These are phyloP conservation scores for Excoecaria agallocha DNA, from an alignment of 345 rosid species.

Conservation along the genomic window DNA sequence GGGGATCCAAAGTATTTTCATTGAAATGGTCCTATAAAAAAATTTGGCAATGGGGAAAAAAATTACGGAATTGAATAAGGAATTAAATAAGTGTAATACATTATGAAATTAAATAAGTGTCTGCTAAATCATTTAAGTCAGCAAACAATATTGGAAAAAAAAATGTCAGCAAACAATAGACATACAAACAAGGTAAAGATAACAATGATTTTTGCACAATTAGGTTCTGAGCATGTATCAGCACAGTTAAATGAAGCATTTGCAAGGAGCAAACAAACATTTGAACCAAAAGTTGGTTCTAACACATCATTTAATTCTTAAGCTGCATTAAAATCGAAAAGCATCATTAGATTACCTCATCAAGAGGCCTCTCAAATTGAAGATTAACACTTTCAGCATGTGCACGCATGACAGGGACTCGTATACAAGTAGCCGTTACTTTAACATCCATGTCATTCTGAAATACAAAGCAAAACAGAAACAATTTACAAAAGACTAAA, in stretches of 20 bases:
- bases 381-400: conserved; percentile 98
- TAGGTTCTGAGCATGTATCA: not conserved
- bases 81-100: not conserved
- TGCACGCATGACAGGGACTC: conserved; percentile 99
- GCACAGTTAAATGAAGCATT: not conserved
- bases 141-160: not conserved
- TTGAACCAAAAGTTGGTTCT: not conserved
- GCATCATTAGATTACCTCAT: conserved; percentile 55
- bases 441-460: conserved; percentile 78
- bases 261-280: not conserved
- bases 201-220: not conserved
- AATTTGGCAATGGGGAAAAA: not conserved
- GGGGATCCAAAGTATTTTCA: not conserved
- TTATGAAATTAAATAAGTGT: no score
- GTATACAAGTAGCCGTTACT: conserved; percentile 94
- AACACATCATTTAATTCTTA: not conserved
- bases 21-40: not conserved
- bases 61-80: not conserved
- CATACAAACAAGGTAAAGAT: not conserved
- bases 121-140: not conserved
- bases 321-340: not conserved
- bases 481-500: conserved; percentile 3
- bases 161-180: not conserved
- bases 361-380: conserved; percentile 87
- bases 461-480: conserved; percentile 11